phyloP scores from a whole-genome alignment of 441 rosid genomes.

The Sinapis alba region DNA sequence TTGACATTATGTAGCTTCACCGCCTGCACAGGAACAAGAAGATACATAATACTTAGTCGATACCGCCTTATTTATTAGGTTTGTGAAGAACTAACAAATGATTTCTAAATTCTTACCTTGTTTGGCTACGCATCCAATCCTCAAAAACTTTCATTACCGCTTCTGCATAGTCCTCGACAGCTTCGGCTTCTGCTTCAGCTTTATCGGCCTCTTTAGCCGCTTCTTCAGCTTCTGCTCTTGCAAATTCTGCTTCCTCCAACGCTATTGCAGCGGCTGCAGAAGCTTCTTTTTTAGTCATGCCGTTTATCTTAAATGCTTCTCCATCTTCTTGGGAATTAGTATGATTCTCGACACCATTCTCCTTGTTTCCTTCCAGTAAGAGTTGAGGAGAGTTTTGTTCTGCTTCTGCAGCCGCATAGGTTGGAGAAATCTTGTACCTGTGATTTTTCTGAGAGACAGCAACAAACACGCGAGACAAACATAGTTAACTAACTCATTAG shows the following conservation, averaged over 20 bases:
- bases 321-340: constrained; percentile 57
- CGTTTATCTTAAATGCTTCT: constrained; percentile 57
- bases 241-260: constrained; percentile 87
- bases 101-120: constrained; percentile 6
- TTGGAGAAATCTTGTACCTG: constrained; percentile 58
- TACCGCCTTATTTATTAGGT: neutral
- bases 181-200: constrained; percentile 92
- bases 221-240: constrained; percentile 82
- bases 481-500: neutral
- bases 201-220: constrained; percentile 83
- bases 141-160: constrained; percentile 65
- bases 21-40: constrained; percentile 4
- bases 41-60: neutral
- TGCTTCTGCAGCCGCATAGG: constrained; percentile 44
- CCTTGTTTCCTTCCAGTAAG: constrained; percentile 61
- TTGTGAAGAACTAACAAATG: neutral
- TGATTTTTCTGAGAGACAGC: constrained; percentile 58
- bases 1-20: constrained; percentile 10
- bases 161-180: constrained; percentile 65
- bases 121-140: constrained; percentile 32
- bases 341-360: constrained; percentile 48
- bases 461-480: constrained; percentile 13
- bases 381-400: constrained; percentile 47
- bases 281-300: constrained; percentile 80
- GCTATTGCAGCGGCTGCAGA: constrained; percentile 89